Conservation (phyloP, 2,329 filamentous ascomycete genomes). For the Aspergillus jensenii region DNA sequence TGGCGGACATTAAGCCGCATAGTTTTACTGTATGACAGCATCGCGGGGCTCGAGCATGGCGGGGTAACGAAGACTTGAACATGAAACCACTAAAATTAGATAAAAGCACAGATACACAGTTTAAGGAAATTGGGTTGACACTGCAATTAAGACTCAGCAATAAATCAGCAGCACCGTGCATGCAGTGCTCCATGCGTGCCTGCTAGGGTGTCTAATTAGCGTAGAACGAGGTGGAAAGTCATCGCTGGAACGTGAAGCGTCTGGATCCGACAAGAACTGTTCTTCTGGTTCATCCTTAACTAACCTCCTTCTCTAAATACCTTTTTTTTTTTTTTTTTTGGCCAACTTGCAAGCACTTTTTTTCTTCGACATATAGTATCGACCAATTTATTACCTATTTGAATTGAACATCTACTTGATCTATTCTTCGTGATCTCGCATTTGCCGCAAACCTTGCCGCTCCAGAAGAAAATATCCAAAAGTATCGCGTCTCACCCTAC, state of each 20-base stretch:
- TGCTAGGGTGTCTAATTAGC: conserved; percentile 1
- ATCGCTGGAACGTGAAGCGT: conserved; percentile 27
- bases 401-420: background rate
- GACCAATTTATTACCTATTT: background rate
- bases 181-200: background rate
- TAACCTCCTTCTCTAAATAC: background rate
- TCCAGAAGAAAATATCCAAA: background rate
- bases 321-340: background rate
- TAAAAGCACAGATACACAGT: background rate
- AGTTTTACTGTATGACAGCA: conserved; percentile 15
- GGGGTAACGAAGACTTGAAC: conserved; percentile 11
- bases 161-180: background rate
- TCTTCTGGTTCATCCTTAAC: background rate
- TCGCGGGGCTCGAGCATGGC: conserved; percentile 20
- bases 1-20: conserved; percentile 4
- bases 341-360: background rate
- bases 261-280: conserved; percentile 18
- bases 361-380: background rate
- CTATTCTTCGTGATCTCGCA: background rate
- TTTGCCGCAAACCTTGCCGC: background rate
- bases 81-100: conserved; percentile 1
- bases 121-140: background rate
- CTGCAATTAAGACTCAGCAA: background rate
- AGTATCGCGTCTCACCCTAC: conserved; percentile 9
- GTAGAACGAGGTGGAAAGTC: conserved; percentile 25